Evolutionary conservation across 2,329 filamentous ascomycete genomes (phyloP).

Genomic region (Amphichorda felina): DNA sequence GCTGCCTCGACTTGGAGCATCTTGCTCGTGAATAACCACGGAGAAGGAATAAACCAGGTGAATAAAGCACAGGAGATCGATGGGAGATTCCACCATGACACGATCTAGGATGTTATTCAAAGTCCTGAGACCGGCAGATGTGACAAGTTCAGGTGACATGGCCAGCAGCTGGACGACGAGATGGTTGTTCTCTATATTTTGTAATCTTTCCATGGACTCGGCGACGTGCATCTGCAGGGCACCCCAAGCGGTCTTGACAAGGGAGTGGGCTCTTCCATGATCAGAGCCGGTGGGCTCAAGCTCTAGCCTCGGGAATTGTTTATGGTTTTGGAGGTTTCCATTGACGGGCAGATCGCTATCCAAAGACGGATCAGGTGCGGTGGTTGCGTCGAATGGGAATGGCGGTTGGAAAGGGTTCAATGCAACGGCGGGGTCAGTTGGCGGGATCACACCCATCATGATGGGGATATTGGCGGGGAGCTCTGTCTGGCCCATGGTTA

Average conservation of each 20-base stretch:
- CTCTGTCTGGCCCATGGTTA: no score
- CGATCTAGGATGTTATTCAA: conserved; percentile 28
- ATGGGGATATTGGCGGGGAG: no score
- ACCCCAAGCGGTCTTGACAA: conserved; percentile 32
- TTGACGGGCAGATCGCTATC: no score
- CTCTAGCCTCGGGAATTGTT: no score
- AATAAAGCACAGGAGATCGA: conserved; percentile 36
- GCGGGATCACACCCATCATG: no score
- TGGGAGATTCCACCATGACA: conserved; percentile 21
- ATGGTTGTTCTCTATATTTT: conserved; percentile 24
- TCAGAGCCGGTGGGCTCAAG: background rate
- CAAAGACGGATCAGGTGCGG: no score
- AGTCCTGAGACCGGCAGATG: conserved; percentile 26
- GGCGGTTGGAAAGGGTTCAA: no score
- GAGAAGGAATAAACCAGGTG: conserved; percentile 40
- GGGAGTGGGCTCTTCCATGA: conserved; percentile 10
- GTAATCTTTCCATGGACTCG: conserved; percentile 30
- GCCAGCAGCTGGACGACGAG: conserved; percentile 26
- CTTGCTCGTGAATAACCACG: conserved; percentile 30
- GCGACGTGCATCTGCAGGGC: conserved; percentile 32
- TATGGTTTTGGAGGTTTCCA: no score
- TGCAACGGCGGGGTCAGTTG: no score
- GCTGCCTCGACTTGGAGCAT: conserved; percentile 19
- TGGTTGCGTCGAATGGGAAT: no score
- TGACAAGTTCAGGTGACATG: conserved; percentile 26